Evolutionary conservation across 164 flowering plant species (phyloP).

Genomic region (Malania oleifera): DNA sequence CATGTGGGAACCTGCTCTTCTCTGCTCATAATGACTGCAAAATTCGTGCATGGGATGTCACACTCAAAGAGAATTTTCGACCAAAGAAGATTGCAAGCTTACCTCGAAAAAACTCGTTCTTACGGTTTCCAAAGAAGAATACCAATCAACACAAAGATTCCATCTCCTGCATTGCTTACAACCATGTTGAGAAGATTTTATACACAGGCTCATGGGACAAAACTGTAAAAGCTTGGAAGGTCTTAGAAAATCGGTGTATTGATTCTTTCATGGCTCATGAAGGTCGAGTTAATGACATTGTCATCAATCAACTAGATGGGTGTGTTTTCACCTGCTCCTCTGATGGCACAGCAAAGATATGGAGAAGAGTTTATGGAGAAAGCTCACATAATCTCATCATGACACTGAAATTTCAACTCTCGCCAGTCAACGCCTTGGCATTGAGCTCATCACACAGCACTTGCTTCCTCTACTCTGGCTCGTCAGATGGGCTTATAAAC

Average conservation of each 20-base stretch:
- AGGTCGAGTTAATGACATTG: slow-evolving; percentile 27
- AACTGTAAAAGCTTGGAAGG: slow-evolving; percentile 35
- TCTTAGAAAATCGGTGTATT: slow-evolving; percentile 25
- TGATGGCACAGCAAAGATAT: slow-evolving; percentile 45
- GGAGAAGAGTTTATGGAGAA: slow-evolving; percentile 42
- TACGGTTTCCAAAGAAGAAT: slow-evolving; percentile 14
- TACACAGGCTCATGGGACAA: slow-evolving; percentile 46
- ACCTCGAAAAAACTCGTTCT: slow-evolving; percentile 21
- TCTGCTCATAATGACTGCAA: slow-evolving; percentile 34
- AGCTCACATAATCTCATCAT: slow-evolving; percentile 42
- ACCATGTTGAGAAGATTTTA: slow-evolving; percentile 33
- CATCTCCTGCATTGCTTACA: slow-evolving; percentile 47
- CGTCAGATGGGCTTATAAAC: slow-evolving; percentile 36
- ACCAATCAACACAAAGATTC: slow-evolving; percentile 29
- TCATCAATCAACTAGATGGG: slow-evolving; percentile 45
- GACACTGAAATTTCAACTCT: slow-evolving; percentile 38
- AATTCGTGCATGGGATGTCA: slow-evolving; percentile 30
- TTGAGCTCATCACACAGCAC: slow-evolving; percentile 16
- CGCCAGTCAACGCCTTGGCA: slow-evolving; percentile 40
- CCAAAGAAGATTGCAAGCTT: slow-evolving; percentile 20
- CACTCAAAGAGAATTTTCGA: slow-evolving; percentile 15
- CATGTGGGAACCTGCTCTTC: slow-evolving; percentile 29
- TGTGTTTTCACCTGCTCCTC: slow-evolving; percentile 44
- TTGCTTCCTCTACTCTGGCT: slow-evolving; percentile 38
- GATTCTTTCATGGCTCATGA: slow-evolving; percentile 42